phyloP scores from a whole-genome alignment of 2,329 filamentous ascomycete species.

The Diaporthe aspalathi region DNA sequence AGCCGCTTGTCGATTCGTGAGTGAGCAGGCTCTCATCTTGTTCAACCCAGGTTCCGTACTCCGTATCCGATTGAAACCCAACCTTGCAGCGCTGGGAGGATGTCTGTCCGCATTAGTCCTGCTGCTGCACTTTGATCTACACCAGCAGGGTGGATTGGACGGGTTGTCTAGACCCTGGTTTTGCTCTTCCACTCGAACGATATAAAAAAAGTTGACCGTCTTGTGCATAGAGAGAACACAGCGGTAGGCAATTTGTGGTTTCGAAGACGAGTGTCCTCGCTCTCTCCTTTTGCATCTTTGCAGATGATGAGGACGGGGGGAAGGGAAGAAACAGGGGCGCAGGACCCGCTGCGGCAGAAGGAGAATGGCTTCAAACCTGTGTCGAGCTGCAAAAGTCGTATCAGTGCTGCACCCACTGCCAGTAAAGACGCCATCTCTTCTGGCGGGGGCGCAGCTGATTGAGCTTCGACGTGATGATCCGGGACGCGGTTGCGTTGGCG shows the following conservation, averaged over 20 bases:
- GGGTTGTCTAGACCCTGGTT: conserved; percentile 73
- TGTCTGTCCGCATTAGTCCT: conserved; percentile 75
- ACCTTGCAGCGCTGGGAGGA: conserved; percentile 40
- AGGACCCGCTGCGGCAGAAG: neutral
- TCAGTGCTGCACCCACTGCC: neutral
- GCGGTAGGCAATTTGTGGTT: conserved; percentile 73
- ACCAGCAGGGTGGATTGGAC: conserved; percentile 74
- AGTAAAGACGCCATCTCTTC: conserved; percentile 10
- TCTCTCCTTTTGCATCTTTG: neutral
- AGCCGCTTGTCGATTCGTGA: conserved; percentile 6
- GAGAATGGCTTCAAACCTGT: conserved; percentile 25
- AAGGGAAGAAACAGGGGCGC: neutral
- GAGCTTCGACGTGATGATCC: neutral
- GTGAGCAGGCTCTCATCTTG: neutral
- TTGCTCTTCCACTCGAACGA: conserved; percentile 73
- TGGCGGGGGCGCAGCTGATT: conserved; percentile 16
- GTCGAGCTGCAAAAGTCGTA: conserved; percentile 11
- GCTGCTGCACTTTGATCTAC: conserved; percentile 66
- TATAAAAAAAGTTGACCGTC: conserved; percentile 66
- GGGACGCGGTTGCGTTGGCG: neutral
- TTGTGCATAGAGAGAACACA: conserved; percentile 67
- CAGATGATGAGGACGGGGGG: neutral
- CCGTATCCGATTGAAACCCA: neutral
- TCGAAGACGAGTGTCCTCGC: conserved; percentile 37
- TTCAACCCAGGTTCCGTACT: neutral